phyloP scores from a whole-genome alignment of 805 yeast genomes.

The Wickerhamomyces xylosicus region DNA sequence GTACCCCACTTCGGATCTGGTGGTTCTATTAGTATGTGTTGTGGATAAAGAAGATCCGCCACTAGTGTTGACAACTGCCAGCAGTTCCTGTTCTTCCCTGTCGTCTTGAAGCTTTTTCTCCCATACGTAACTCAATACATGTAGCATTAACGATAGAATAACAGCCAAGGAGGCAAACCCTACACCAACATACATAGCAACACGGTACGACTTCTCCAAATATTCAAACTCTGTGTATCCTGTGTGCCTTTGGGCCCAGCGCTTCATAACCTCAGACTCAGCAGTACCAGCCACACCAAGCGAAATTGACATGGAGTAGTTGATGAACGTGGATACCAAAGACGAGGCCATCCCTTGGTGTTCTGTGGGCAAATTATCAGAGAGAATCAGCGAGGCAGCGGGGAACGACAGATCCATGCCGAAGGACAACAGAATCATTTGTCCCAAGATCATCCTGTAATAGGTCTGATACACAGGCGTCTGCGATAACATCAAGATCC shows the following conservation, averaged over 20 bases:
- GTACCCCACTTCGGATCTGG: neutral
- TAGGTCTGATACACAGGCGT: conserved; percentile 51
- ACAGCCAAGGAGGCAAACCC: conserved; percentile 47
- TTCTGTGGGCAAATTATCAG: conserved; percentile 46
- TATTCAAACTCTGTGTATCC: conserved; percentile 4
- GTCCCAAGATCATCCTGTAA: conserved; percentile 48
- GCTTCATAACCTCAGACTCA: conserved; percentile 31
- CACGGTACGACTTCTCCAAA: conserved; percentile 36
- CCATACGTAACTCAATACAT: conserved; percentile 6
- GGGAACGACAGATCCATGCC: conserved; percentile 81
- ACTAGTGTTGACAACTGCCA: neutral
- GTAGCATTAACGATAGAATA: conserved; percentile 4
- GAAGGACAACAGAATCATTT: conserved; percentile 45
- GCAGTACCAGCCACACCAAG: conserved; percentile 66
- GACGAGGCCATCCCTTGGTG: conserved; percentile 79
- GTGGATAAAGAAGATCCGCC: too few species aligned
- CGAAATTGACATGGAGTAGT: conserved; percentile 62
- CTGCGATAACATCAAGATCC: conserved; percentile 40
- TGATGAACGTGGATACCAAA: conserved; percentile 57
- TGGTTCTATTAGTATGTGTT: neutral
- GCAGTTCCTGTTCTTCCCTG: too few species aligned
- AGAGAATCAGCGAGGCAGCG: conserved; percentile 54
- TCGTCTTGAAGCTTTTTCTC: neutral
- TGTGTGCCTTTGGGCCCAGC: conserved; percentile 4
- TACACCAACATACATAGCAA: conserved; percentile 48